Base-by-base conservation (phyloP, 2,329 filamentous ascomycete species). In the Juglanconis juglandina region DNA sequence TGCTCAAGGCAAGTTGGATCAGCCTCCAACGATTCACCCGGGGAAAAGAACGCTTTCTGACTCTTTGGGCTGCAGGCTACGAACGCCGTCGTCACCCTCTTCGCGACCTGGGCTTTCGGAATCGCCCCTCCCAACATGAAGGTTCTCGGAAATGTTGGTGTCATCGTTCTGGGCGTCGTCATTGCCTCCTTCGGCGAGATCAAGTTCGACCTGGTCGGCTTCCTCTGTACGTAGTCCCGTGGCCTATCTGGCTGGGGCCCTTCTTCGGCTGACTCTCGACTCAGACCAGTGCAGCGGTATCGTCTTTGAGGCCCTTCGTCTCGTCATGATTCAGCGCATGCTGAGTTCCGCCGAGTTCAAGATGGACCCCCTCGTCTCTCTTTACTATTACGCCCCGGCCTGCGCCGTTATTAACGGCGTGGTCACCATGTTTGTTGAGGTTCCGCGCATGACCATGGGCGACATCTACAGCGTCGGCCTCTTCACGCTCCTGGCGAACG, bases 101-200 rank as follows among this genome's bases (percentile, higher is more conserved):
- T 96, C 67, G 88, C 90, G 47, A 90, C 90, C 63, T 96, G 92
- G 92, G 79, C 81, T 55, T 86, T 96, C 68, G 90, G 91, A 61
- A 86, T 95, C 60, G 85, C 90, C 32, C 85, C 89, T 56, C 89
- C 90, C 59, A 93, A 92, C 77, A 73, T 92, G 68, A 92, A 87
- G 79, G 88, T 90, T 48, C 86, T 96, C 65, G 83, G 89, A 72
- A 97, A 96, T 71, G 91, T 96, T 63, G 93, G 90, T 41, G 83
- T 93, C 72, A 96, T 97, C 68, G 93, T 96, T 51, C 75, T 96
- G 55, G 93, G 93, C 81, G 92, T 96, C 66, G 81, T 96, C 65
- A 90, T 96, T 70, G 93, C 93, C 47, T 96, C 92, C 1, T 86
- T 95, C 65, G 93, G 92, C 69, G 92, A 96, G 79, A 93, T 96